Conservation (phyloP, 192 early-diverging fungal genomes). For the Entomortierella beljakovae region DNA sequence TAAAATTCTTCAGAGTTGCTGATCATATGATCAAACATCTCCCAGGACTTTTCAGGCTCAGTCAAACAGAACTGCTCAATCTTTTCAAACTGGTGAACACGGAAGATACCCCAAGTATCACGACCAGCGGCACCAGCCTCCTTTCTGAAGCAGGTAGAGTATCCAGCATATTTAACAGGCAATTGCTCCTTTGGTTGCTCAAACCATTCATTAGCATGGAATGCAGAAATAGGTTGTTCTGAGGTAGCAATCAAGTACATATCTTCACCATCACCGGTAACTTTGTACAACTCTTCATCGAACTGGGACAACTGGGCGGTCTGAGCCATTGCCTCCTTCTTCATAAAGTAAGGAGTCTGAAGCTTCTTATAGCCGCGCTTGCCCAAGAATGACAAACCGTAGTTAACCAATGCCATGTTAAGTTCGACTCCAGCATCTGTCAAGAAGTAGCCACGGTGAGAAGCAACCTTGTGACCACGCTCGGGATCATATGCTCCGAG, state of each 20-base stretch:
- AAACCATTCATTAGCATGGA: conserved; percentile 97
- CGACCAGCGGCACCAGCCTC: conserved; percentile 98
- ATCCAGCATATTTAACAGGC: conserved; percentile 94
- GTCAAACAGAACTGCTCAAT: conserved; percentile 98
- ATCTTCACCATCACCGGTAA: conserved; percentile 82
- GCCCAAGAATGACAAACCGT: conserved; percentile 93
- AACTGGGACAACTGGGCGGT: conserved; percentile 98
- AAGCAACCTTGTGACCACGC: conserved; percentile 93
- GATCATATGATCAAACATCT: conserved; percentile 98
- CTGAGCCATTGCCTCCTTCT: conserved; percentile 96
- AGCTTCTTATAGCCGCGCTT: conserved; percentile 90
- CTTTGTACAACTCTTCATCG: conserved; percentile 98
- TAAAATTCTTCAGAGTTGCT: conserved; percentile 92
- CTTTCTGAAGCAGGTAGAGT: conserved; percentile 99
- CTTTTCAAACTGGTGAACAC: conserved; percentile 99
- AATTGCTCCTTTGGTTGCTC: conserved; percentile 91
- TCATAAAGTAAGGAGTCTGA: conserved; percentile 99
- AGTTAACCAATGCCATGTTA: conserved; percentile 96
- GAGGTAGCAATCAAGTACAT: conserved; percentile 99
- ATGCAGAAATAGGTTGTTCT: conserved; percentile 98
- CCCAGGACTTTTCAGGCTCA: conserved; percentile 98
- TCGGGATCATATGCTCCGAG: conserved; percentile 91
- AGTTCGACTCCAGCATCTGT: conserved; percentile 95
- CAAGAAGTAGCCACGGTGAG: conserved; percentile 99
- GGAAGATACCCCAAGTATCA: conserved; percentile 99